Base-by-base conservation (phyloP, 306 rosid genomes). In the Rosa multiflora region DNA sequence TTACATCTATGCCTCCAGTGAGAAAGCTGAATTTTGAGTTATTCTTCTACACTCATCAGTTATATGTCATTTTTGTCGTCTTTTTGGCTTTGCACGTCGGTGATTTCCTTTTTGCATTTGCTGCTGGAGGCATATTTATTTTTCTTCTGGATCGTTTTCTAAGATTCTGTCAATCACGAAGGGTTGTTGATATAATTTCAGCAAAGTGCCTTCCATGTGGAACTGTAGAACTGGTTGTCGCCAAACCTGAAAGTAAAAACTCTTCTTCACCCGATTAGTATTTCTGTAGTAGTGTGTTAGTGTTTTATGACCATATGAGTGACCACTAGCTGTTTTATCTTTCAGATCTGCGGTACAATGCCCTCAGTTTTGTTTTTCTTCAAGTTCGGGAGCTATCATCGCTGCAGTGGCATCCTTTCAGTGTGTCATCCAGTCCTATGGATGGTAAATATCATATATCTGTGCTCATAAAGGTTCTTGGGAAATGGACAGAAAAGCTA, bases 341-440 rank as follows among this genome's bases (percentile, higher is more conserved):
- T 85, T 82, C 70, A 92, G 99, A 77, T 87, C 73, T 95, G 76
- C 86, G 85, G 70, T 95, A 95, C 91, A 95, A 91, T 81, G 99
- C 99, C 11, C 86, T 95, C 53, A 95, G 99, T 85, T 95, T 95
- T 85, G 87, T 95, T 81, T 95, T 95, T 71, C 82, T 92, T 80
- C 97, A 92, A 92, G 79, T 92, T 52, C 90, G 92, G 70, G 97
- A 92, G 80, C 26, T 92, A 39, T 95, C 99, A 12, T 90, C 89
- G 94, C 89, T 95, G 79, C 94, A 92, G 83, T 95, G 99, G 99
- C 99, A 95, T 90, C 97, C 99, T 61, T 95, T 91, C 87, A 95
- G 97, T 70, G 97, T 95, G 76, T 92, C 97, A 46, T 92, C 99
- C 39, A 91, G 97, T 77, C 99, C 99, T 76, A 58, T 95, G 86